phyloP scores from a whole-genome alignment of 2,329 filamentous ascomycete species.

The Sclerotinia sclerotiorum region DNA sequence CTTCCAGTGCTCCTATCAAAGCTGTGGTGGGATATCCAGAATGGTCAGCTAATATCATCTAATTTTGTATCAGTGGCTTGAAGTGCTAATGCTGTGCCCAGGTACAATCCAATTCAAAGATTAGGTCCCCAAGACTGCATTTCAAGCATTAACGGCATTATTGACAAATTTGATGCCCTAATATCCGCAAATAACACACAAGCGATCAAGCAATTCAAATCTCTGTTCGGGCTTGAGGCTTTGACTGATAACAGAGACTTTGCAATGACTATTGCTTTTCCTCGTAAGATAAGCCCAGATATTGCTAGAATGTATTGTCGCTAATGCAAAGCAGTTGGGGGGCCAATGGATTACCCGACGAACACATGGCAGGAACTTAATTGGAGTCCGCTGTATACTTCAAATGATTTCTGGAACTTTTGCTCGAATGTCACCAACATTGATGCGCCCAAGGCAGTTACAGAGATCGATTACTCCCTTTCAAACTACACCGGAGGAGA shows the following conservation, averaged over 20 bases:
- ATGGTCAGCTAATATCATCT: conserved; percentile 42
- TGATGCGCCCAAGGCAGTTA: conserved; percentile 46
- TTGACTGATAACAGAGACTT: conserved; percentile 50
- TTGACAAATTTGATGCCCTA: conserved; percentile 51
- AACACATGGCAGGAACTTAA: conserved; percentile 56
- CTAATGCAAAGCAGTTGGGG: conserved; percentile 40
- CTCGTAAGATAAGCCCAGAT: conserved; percentile 31
- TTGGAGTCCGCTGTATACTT: conserved; percentile 46
- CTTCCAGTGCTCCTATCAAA: conserved; percentile 47
- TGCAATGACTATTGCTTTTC: conserved; percentile 50
- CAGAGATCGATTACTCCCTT: conserved; percentile 47
- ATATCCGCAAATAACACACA: conserved; percentile 45
- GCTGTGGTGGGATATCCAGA: conserved; percentile 47
- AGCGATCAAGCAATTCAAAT: conserved; percentile 48
- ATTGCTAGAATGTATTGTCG: not conserved
- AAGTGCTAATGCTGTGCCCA: conserved; percentile 7
- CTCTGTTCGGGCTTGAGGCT: conserved; percentile 48
- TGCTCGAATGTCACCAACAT: conserved; percentile 52
- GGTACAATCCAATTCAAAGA: conserved; percentile 49
- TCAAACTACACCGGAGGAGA: conserved; percentile 51
- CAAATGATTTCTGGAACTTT: conserved; percentile 52
- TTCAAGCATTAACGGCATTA: conserved; percentile 49
- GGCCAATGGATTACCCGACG: conserved; percentile 50
- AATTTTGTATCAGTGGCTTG: not conserved
- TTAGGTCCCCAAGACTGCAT: conserved; percentile 52